Evolutionary conservation across 208 protist species (phyloP), one percentile per base, ranked within the genome.

Genomic region (Jaenimonas drosophilae): DNA sequence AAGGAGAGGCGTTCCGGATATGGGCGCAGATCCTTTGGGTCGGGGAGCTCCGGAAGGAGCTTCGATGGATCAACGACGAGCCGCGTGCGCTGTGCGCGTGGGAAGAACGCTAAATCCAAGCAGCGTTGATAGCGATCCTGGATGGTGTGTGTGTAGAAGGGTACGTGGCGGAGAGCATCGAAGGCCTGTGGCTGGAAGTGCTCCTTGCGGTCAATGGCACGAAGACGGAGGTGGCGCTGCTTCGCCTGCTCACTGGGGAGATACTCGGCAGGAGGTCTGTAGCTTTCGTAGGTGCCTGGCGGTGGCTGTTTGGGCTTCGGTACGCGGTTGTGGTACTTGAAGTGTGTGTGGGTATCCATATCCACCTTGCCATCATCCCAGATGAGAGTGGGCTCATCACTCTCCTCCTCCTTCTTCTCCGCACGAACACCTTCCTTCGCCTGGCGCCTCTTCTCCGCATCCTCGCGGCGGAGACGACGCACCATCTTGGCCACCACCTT

Each of bases 101-200:
- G 96, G 70, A 97, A 98, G 37, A 99, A 80, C 59, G 97, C 98
- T 19, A 99, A 88, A 72, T 99, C 98, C 12, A 99, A 80, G 71
- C 98, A 99, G 25, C 98, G 86, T 63, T 99, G 97, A 54, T 99
- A 99, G 23, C 95, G 84, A 54, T 99, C 98, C 56, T 97, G 75
- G 41, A 99, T 82, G 11, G 96, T 91, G 34, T 95, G 64, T 26
- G 85, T 58, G 64, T 99, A 99, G 23, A 83, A 88, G 9, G 97
- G 96, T 3, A 99, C 91, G 44, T 96, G 72, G 23, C 94, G 86
- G 5, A 99, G 70, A 36, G 69, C 62, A 33, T 86, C 76, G 63
- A 96, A 99, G 49, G 85, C 76, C 45, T 88, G 64, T 9, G 96
- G 91, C 2, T 96, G 51, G 49, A 98, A 98, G 70, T 96, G 81